A percentile compares a stretch with the other conserved stretches of the same genome.
These are phyloP conservation scores for Heterobasidion occidentale DNA, from an alignment of 1,284 basidiomycete species.

Conservation along the genomic window DNA sequence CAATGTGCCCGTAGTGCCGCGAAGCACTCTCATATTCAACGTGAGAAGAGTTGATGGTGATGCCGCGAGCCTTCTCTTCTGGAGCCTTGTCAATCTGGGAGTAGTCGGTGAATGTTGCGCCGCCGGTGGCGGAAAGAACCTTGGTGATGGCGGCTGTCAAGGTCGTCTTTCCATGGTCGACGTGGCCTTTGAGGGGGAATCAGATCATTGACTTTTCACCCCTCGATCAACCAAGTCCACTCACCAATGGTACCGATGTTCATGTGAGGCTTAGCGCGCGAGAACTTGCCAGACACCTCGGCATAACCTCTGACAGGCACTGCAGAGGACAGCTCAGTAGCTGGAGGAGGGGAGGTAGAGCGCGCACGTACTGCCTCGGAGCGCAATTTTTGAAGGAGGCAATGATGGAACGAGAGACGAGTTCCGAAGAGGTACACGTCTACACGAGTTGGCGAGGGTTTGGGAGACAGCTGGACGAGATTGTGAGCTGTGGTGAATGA, in stretches of 20 bases:
- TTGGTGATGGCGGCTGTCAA: constrained; percentile 99
- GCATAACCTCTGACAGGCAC: constrained; percentile 59
- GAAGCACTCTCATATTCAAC: constrained; percentile 95
- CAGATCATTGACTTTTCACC: not conserved
- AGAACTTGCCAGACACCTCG: constrained; percentile 68
- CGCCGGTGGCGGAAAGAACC: constrained; percentile 75
- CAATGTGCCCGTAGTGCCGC: constrained; percentile 98
- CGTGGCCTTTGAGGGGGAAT: constrained; percentile 52
- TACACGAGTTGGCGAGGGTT: constrained; percentile 7
- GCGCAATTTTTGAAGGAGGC: constrained; percentile 5
- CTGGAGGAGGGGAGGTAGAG: not conserved
- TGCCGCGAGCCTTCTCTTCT: constrained; percentile 99
- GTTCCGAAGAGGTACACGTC: constrained; percentile 4
- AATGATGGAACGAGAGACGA: constrained; percentile 3
- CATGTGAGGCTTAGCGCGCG: constrained; percentile 90
- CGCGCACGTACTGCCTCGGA: constrained; percentile 4
- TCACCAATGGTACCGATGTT: constrained; percentile 92
- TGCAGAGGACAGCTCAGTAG: constrained; percentile 12
- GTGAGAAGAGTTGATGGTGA: constrained; percentile 94
- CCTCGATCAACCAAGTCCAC: constrained; percentile 2
- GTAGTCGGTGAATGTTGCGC: constrained; percentile 97
- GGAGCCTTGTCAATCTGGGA: constrained; percentile 99
- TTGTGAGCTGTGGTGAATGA: not conserved
- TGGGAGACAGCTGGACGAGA: constrained; percentile 10
- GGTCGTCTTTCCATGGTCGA: constrained; percentile 95